phyloP scores from a whole-genome alignment of 139 green algal genomes.

The Prasinococcaceae sp. region DNA sequence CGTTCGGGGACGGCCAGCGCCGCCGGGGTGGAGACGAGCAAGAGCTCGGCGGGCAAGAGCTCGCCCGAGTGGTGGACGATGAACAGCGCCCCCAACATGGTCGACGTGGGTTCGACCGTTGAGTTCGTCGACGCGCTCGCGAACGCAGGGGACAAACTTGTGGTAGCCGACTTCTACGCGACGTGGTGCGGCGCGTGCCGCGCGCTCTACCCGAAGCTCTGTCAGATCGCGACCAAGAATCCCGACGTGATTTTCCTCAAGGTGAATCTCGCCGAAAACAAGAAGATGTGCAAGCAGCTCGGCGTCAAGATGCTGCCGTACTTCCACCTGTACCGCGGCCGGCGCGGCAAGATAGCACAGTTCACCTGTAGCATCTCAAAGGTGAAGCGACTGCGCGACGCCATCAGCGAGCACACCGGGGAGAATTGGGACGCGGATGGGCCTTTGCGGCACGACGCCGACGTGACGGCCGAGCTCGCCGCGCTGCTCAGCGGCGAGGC shows the following conservation, averaged over 20 bases:
- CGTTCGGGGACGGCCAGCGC: no score
- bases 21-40: no score
- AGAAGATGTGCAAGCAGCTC: conserved; percentile 53
- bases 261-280: conserved; percentile 81
- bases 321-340: conserved; percentile 86
- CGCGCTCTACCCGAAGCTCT: conserved; percentile 76
- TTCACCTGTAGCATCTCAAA: conserved; percentile 62
- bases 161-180: conserved; percentile 84
- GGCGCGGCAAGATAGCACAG: conserved; percentile 48
- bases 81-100: conserved; percentile 42
- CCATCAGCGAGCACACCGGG: no score
- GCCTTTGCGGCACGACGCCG: no score
- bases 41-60: not conserved
- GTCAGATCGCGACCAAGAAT: conserved; percentile 46
- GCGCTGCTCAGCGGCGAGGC: no score
- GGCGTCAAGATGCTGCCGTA: conserved; percentile 80
- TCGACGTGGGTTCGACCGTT: conserved; percentile 45
- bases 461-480: no score
- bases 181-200: conserved; percentile 81
- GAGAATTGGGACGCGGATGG: no score
- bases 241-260: conserved; percentile 63
- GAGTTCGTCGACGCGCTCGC: conserved; percentile 68
- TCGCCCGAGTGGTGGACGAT: conserved; percentile 46
- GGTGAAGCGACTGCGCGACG: conserved; percentile 21
- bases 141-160: conserved; percentile 50